Evolutionary conservation across 1,139 yeast genomes (phyloP), one percentile per base, ranked within the genome.

Genomic region (Protomyces inundatus): DNA sequence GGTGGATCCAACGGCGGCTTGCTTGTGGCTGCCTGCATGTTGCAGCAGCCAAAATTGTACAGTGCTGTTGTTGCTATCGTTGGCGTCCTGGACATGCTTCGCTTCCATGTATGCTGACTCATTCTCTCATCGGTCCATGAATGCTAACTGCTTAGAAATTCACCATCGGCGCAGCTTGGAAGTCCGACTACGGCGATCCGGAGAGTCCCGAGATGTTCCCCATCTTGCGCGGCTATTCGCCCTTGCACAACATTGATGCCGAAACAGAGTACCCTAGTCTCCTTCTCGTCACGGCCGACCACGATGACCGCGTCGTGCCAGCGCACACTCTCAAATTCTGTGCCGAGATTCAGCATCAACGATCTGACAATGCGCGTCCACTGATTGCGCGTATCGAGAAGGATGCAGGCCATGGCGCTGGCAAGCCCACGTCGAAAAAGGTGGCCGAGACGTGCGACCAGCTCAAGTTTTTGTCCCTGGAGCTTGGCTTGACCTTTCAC

Each of bases 401-500:
- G 54, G 54, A 60, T n/a, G 62, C 62, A 16, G 62, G 62, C 4
- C 62, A 58, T 39, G 55, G 55, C 34, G 55, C 55, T 14, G 62
- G 62, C 6, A 58, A 58, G 30, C 62, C 62, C 12, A 58, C 62
- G 6, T 51, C 52, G 35, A 58, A 58, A 52, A 58, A 52, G 45
- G 54, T 58, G 40, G 62, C 51, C 34, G 62, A 58, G 62, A 58
- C 56, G 23, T 51, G 62, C 14, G 62, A 58, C 23, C 56, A 58
- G 35, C 45, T 58, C 48, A 55, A 55, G 10, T 58, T 58, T 50
- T 40, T 58, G 40, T 34, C 56, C 23, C 56, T 58, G 7, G 62
- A 42, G 48, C 48, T 42, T 16, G 48, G 48, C 48, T 6, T 42
- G 48, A 5, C 48, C 74, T 40, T 35, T 68, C 34, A 35, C n/a